Conservation (phyloP, 2,329 filamentous ascomycete genomes). For the Pyrenophora graminea region DNA sequence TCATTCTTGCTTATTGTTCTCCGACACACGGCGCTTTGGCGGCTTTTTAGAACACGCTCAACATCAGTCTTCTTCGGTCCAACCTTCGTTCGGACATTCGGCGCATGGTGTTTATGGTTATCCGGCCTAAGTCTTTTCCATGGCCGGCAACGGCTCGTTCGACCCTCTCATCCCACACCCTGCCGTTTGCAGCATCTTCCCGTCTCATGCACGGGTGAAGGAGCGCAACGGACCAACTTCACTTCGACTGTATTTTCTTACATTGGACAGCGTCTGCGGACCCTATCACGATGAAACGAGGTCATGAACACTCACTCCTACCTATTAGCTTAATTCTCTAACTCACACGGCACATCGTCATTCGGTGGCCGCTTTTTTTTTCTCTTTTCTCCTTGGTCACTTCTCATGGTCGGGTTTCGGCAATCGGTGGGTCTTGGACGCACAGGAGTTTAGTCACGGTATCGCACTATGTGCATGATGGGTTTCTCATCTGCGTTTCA, state of each 20-base stretch:
- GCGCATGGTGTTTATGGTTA: conserved; percentile 34
- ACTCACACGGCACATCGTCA: conserved; percentile 14
- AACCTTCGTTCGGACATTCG: conserved; percentile 27
- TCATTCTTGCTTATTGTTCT: conserved; percentile 48
- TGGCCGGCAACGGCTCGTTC: conserved; percentile 7
- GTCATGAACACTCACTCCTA: conserved; percentile 38
- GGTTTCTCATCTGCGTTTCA: conserved; percentile 11
- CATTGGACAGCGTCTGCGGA: conserved; percentile 35
- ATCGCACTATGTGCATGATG: conserved; percentile 23
- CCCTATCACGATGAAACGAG: conserved; percentile 44
- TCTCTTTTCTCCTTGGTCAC: conserved; percentile 17
- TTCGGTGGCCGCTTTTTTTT: conserved; percentile 13
- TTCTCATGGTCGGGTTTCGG: conserved; percentile 10
- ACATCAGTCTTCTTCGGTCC: conserved; percentile 20
- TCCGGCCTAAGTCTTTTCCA: conserved; percentile 21
- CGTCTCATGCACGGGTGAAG: not conserved
- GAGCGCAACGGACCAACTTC: conserved; percentile 17
- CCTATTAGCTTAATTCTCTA: conserved; percentile 27
- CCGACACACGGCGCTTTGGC: conserved; percentile 38
- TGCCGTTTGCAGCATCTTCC: not conserved
- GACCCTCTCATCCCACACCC: conserved; percentile 1
- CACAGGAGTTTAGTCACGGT: conserved; percentile 26
- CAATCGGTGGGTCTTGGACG: conserved; percentile 17
- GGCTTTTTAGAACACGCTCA: conserved; percentile 32
- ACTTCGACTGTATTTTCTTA: conserved; percentile 39